Conservation (phyloP, 2,329 filamentous ascomycete genomes). For the Pseudopithomyces maydicus region DNA sequence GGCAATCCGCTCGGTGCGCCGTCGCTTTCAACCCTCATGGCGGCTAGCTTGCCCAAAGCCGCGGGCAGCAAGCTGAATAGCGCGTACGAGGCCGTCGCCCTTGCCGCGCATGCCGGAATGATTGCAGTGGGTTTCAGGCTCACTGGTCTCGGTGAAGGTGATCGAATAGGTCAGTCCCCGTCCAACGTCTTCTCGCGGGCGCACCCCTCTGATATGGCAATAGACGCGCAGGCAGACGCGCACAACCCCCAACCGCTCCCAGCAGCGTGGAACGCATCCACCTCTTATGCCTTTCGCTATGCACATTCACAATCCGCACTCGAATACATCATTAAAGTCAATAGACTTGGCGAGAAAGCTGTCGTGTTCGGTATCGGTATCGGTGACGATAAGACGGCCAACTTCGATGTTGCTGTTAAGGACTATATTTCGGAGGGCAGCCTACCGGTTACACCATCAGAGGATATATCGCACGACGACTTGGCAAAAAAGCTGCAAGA, state of each 20-base stretch:
- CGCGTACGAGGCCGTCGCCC: constrained; percentile 80
- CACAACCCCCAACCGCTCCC: constrained; percentile 68
- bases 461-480: constrained; percentile 53
- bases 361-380: constrained; percentile 79
- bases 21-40: constrained; percentile 51
- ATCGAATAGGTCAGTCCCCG: constrained; percentile 66
- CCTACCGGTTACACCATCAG: constrained; percentile 57
- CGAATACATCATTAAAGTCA: constrained; percentile 81
- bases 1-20: constrained; percentile 52
- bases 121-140: constrained; percentile 78
- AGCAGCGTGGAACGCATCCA: constrained; percentile 77
- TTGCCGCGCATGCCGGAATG: constrained; percentile 86
- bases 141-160: constrained; percentile 82
- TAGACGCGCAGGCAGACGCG: constrained; percentile 62
- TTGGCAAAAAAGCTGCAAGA: constrained; percentile 53
- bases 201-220: constrained; percentile 25
- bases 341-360: constrained; percentile 81
- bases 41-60: constrained; percentile 48
- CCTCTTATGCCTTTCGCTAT: constrained; percentile 81
- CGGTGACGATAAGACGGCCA: constrained; percentile 79
- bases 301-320: constrained; percentile 83
- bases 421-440: constrained; percentile 74
- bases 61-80: constrained; percentile 60
- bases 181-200: neutral
- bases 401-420: constrained; percentile 73